Conservation (phyloP, 164 flowering plant genomes). For the Umbilicus rupestris region DNA sequence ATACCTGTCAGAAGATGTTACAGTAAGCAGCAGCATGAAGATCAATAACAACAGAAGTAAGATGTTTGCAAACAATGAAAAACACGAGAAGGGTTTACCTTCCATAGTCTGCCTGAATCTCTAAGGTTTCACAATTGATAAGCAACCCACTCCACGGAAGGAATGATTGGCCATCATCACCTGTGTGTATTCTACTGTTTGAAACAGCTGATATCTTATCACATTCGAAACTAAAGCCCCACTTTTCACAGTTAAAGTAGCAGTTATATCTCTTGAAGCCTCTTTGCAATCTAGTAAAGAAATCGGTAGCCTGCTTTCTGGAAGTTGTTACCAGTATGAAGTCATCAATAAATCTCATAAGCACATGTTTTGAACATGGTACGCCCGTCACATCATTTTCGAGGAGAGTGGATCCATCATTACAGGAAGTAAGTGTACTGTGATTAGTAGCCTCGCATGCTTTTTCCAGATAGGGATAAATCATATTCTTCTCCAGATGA, state of each 20-base stretch:
- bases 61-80: neutral
- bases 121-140: constrained; percentile 60
- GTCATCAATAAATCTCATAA: constrained; percentile 79
- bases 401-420: neutral
- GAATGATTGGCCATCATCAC: constrained; percentile 54
- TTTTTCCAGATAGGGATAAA: constrained; percentile 63
- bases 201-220: constrained; percentile 11
- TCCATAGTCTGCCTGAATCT: constrained; percentile 89
- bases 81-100: constrained; percentile 30
- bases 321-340: constrained; percentile 76
- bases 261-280: constrained; percentile 83
- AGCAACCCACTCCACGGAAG: constrained; percentile 90
- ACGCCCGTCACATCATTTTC: constrained; percentile 6
- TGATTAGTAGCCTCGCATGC: constrained; percentile 10
- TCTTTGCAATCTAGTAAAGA: constrained; percentile 44
- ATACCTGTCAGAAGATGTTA: constrained; percentile 39
- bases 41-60: neutral
- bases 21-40: neutral
- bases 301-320: constrained; percentile 44
- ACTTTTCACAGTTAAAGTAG: constrained; percentile 65
- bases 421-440: constrained; percentile 4
- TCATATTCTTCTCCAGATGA: constrained; percentile 50
- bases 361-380: constrained; percentile 20
- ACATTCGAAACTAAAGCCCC: constrained; percentile 48
- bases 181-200: constrained; percentile 36